Evolutionary conservation across 2,329 filamentous ascomycete species (phyloP).

Genomic region (Diaporthe citrichinensis): DNA sequence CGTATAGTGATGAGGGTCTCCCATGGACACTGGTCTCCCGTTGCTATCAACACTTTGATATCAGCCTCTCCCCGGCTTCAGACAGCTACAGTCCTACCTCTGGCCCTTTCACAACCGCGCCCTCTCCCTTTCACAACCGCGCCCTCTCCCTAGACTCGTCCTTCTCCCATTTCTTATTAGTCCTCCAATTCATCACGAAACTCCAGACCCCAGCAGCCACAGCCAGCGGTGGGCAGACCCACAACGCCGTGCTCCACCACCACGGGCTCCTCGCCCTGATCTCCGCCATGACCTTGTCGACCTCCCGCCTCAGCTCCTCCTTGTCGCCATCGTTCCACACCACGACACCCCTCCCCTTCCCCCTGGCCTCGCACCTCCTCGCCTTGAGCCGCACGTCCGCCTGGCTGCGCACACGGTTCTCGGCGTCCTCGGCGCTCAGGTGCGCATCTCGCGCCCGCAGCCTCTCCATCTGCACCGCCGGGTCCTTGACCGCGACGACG

Average conservation of each 20-base stretch:
- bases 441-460: conserved; percentile 82
- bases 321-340: conserved; percentile 90
- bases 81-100: background rate
- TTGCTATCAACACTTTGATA: background rate
- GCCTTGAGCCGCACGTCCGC: conserved; percentile 89
- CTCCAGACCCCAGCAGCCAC: conserved; percentile 78
- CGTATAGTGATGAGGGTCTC: no score
- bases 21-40: background rate
- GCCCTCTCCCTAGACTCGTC: conserved; percentile 64
- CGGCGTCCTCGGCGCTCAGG: conserved; percentile 86
- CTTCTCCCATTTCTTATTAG: conserved; percentile 79
- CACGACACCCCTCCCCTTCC: conserved; percentile 78
- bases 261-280: conserved; percentile 75
- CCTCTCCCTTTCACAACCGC: conserved; percentile 60
- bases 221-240: conserved; percentile 82
- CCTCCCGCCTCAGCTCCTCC: conserved; percentile 76
- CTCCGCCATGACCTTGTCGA: conserved; percentile 75
- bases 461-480: conserved; percentile 84
- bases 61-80: background rate
- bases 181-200: conserved; percentile 78
- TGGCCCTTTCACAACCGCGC: conserved; percentile 55
- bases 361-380: conserved; percentile 76
- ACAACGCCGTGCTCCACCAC: conserved; percentile 86
- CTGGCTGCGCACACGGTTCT: conserved; percentile 89
- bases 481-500: conserved; percentile 88